A percentile compares a stretch with the other conserved stretches of the same genome.
Evolutionary conservation across 2,329 filamentous ascomycete species (phyloP).

Genomic region (Ascochyta viciae-villosae): DNA sequence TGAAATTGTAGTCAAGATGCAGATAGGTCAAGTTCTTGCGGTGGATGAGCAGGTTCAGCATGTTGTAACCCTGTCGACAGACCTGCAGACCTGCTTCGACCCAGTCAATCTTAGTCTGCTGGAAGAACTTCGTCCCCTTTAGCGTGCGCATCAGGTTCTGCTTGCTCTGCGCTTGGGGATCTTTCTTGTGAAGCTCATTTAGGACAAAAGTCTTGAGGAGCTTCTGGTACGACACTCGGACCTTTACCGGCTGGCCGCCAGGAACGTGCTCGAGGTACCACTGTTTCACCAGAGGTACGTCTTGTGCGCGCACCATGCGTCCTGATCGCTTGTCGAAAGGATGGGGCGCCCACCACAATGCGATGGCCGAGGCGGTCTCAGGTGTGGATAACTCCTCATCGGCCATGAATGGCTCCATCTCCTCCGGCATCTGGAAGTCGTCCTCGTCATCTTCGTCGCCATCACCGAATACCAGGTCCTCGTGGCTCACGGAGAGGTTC

Average conservation of each 20-base stretch:
- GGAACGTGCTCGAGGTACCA: slow-evolving; percentile 98
- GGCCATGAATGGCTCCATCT: slow-evolving; percentile 84
- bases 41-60: slow-evolving; percentile 97
- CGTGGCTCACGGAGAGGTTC: slow-evolving; percentile 89
- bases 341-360: slow-evolving; percentile 97
- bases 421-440: slow-evolving; percentile 80
- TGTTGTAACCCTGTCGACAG: slow-evolving; percentile 98
- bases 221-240: slow-evolving; percentile 98
- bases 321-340: slow-evolving; percentile 95
- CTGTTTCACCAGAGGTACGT: slow-evolving; percentile 95
- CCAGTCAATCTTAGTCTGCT: slow-evolving; percentile 99
- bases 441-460: slow-evolving; percentile 84
- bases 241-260: slow-evolving; percentile 89
- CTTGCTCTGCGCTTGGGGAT: slow-evolving; percentile 93
- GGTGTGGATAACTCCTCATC: slow-evolving; percentile 89
- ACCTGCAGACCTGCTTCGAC: slow-evolving; percentile 98
- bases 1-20: slow-evolving; percentile 99
- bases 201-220: slow-evolving; percentile 94
- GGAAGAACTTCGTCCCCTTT: slow-evolving; percentile 98
- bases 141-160: slow-evolving; percentile 88
- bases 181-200: slow-evolving; percentile 95
- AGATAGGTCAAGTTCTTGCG: slow-evolving; percentile 98
- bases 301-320: slow-evolving; percentile 94
- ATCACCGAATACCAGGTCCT: slow-evolving; percentile 89
- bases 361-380: slow-evolving; percentile 89